Percentiles rank a stretch among this genome's conserved stretches.
Evolutionary conservation across 495 filamentous ascomycete species (phyloP).

Genomic region (Lichina pygmaea): DNA sequence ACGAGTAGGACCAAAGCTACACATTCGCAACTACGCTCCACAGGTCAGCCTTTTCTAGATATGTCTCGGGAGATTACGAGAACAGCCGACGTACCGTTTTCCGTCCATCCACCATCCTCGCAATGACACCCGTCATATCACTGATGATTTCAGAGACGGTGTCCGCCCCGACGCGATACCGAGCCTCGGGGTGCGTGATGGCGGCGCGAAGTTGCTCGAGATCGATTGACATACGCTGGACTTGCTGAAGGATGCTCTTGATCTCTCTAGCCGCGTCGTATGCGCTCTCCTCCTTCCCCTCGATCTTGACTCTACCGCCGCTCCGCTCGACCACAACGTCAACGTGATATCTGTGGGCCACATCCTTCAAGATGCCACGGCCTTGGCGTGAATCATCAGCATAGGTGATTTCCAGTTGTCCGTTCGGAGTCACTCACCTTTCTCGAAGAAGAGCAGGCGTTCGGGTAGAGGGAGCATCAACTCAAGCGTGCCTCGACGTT

Average conservation of each 20-base stretch:
- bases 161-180: background rate
- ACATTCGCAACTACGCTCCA: background rate
- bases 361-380: background rate
- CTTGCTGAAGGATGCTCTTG: background rate
- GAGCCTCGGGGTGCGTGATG: background rate
- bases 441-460: background rate
- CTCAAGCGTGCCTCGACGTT: background rate
- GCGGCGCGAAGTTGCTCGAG: background rate
- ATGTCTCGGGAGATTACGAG: background rate
- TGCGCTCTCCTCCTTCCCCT: background rate
- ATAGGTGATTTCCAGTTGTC: background rate
- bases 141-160: background rate
- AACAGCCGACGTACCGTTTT: background rate
- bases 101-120: background rate
- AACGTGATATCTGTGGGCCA: background rate
- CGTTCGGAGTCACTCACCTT: background rate
- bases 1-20: background rate
- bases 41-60: background rate
- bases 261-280: background rate
- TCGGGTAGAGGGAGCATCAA: background rate
- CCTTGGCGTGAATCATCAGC: background rate
- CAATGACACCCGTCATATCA: background rate
- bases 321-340: background rate
- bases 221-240: background rate
- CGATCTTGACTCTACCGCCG: background rate